Evolutionary conservation across 257 asterid species (phyloP), one percentile per base, ranked within the genome.

Genomic region (Solanum megistacrolobum): DNA sequence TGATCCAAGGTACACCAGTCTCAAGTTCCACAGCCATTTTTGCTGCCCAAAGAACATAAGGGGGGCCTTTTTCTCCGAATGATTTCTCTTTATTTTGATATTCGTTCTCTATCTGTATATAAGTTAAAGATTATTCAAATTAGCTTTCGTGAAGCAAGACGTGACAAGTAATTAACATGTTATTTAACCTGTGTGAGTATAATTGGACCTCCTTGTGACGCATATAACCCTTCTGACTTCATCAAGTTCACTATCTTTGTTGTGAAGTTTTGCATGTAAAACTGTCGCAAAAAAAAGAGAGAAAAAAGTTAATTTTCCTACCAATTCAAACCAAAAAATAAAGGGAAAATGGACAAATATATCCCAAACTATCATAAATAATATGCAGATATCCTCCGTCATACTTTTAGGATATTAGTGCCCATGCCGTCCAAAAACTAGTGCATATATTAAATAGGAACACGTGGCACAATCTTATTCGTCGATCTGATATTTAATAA

Each of bases 171-270:
- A 58, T 58, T 58, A 21, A 58, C 2, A 21, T 43, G 36, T 71
- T 71, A 46, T 29, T 12, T 1, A 72, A 96, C 99, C 98, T 96
- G 99, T 38, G 97, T 92, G 6, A 96, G 93, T 86, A 96, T 92
- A 66, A 96, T 95, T 2, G 99, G 99, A 25, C 99, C 99, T 58
- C 98, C 99, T 85, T 94, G 98, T 83, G 99, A 93, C 65, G 98
- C 98, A 86, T 83, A 96, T 83, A 96, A 69, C 4, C 92, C 91
- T 93, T 95, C 97, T 32, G 93, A 90, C 89, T 96, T 95, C 93
- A 96, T 89, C 94, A 96, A 32, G 41, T 89, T 62, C 88, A 96
- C 98, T 72, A 96, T 94, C 58, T 92, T 94, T 18, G 96, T 93
- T 4, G 94, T 92, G 31, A 96, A 96, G 87, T 92, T 94, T 88